Evolutionary conservation across 2,329 filamentous ascomycete species (phyloP).

Genomic region (Hypocreales sp.): DNA sequence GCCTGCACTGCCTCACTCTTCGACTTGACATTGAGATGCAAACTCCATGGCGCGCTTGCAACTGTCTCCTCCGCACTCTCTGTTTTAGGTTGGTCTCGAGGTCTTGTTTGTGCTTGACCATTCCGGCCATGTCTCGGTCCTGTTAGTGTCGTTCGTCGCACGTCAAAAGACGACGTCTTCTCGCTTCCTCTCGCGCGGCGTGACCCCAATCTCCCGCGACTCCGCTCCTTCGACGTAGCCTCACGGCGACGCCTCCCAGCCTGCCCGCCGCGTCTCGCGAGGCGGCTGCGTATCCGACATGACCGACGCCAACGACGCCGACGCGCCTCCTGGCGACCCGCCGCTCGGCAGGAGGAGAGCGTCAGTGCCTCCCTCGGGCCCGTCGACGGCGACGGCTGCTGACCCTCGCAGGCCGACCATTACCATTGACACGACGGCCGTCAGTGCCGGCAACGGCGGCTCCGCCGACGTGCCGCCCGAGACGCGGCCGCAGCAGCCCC

Average conservation of each 20-base stretch:
- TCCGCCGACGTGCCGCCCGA: conserved; percentile 17
- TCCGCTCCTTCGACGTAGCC: conserved; percentile 2
- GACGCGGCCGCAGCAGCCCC: too few species aligned
- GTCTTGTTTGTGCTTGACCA: too few species aligned
- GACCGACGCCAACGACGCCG: conserved; percentile 7
- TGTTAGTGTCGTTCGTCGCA: background rate
- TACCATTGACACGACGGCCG: conserved; percentile 35
- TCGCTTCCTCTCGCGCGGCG: background rate
- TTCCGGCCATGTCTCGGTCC: background rate
- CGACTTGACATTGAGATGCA: too few species aligned
- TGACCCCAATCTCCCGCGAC: background rate
- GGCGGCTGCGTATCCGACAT: conserved; percentile 8
- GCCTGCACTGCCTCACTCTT: too few species aligned
- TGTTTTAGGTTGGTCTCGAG: too few species aligned
- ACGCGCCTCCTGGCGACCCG: conserved; percentile 7
- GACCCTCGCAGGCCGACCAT: conserved; percentile 29
- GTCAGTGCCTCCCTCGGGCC: conserved; percentile 12
- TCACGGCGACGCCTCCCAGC: conserved; percentile 2
- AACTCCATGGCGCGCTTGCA: too few species aligned
- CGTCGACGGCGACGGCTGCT: conserved; percentile 1
- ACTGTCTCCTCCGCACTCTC: background rate
- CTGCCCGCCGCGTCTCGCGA: too few species aligned
- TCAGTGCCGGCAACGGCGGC: conserved; percentile 11
- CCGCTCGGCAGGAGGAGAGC: conserved; percentile 17
- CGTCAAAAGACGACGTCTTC: background rate